Evolutionary conservation across 495 filamentous ascomycete genomes (phyloP).

Genomic region (Neurospora hispaniola): DNA sequence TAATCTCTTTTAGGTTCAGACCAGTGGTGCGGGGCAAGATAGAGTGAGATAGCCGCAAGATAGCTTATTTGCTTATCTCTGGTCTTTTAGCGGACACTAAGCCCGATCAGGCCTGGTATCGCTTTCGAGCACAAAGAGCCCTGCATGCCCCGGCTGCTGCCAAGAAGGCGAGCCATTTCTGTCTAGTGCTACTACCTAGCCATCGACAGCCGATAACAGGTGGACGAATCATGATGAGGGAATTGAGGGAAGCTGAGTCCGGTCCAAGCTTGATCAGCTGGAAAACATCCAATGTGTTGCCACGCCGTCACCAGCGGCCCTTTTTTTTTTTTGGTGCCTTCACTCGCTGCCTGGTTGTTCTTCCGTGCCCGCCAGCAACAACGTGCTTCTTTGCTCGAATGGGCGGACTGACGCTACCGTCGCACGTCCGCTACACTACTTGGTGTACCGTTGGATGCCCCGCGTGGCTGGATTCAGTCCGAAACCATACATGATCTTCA

Average conservation of each 20-base stretch:
- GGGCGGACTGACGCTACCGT: background rate
- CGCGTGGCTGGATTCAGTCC: background rate
- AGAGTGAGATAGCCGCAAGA: background rate
- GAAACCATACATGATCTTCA: background rate
- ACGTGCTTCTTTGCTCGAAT: background rate
- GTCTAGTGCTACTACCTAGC: too few relatives aligned
- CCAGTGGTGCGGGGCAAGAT: slow-evolving; percentile 6
- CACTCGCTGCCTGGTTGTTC: background rate
- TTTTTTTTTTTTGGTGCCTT: background rate
- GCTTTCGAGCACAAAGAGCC: background rate
- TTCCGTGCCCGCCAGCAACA: background rate
- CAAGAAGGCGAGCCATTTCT: background rate
- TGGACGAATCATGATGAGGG: background rate
- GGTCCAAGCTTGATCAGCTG: background rate
- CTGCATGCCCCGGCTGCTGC: background rate
- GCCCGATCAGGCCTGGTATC: background rate
- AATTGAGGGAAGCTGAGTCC: background rate
- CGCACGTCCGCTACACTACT: background rate
- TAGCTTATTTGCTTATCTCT: slow-evolving; percentile 6
- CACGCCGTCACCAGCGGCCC: background rate
- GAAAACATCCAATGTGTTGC: background rate
- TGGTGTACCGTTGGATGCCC: background rate
- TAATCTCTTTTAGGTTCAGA: slow-evolving; percentile 3
- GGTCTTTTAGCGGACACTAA: background rate
- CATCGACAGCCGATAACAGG: background rate